Evolutionary conservation across 805 yeast genomes (phyloP), one percentile per base, ranked within the genome.

Genomic region (Cyberlindnera petersonii): DNA sequence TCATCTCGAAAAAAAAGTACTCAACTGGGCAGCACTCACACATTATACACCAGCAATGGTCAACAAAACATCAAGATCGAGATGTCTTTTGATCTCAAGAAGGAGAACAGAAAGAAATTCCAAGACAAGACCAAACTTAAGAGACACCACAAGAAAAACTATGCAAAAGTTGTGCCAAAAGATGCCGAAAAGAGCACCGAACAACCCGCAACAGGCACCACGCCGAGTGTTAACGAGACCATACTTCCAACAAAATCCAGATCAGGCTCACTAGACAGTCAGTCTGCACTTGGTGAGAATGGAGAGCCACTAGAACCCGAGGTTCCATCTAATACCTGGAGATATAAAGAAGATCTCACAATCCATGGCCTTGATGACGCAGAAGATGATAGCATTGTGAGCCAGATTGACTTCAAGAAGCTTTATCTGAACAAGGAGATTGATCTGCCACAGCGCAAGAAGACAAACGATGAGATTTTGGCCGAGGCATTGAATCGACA

Each of bases 21-120:
- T n/a, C n/a, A n/a, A n/a, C n/a, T n/a, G n/a, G n/a, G n/a, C n/a
- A n/a, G n/a, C n/a, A n/a, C n/a, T n/a, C n/a, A n/a, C n/a, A n/a
- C 14, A 30, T 30, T 30, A 5, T 9, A 30, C 9, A 18, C 24
- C n/a, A n/a, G n/a, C n/a, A n/a, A n/a, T n/a, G n/a, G n/a, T n/a
- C n/a, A n/a, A n/a, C n/a, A n/a, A n/a, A n/a, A n/a, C n/a, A n/a
- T n/a, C n/a, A n/a, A n/a, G n/a, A n/a, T n/a, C n/a, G n/a, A n/a
- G n/a, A 56, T 56, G 59, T 56, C 54, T 4, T 54, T 43, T 42
- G 45, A 53, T 29, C 33, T 64, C 22, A 67, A 67, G 53, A 48
- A 56, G 26, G 72, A 66, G 44, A 66, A 66, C 43, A 51, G 71
- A 9, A 65, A 63, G 57, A 64, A 62, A 50, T 67, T 64, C 42